These are phyloP conservation scores for Osmozyma mogii DNA, from an alignment of 805 yeast species.

Conservation along the genomic window DNA sequence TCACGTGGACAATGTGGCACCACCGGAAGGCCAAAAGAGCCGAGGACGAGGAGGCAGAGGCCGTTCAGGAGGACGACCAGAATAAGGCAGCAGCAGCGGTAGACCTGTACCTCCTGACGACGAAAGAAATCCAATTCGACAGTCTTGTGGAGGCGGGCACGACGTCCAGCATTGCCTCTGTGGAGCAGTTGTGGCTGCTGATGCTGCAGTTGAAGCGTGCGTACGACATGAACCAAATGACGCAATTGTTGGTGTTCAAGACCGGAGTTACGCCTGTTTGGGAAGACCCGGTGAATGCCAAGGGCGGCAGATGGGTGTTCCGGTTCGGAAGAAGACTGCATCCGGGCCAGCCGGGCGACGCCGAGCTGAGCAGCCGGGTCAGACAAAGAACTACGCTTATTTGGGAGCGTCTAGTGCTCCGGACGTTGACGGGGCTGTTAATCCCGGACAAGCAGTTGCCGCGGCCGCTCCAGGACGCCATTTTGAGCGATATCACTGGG, in stretches of 20 bases:
- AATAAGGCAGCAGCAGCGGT: conserved; percentile 23
- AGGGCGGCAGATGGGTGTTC: conserved; percentile 60
- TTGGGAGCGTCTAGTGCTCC: conserved; percentile 51
- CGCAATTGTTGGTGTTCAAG: conserved; percentile 52
- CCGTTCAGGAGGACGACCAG: conserved; percentile 4
- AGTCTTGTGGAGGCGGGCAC: conserved; percentile 12
- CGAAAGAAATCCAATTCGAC: conserved; percentile 35
- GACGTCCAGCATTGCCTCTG: conserved; percentile 31
- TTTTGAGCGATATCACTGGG: conserved; percentile 49
- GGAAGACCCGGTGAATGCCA: conserved; percentile 56
- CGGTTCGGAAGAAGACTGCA: too few species aligned
- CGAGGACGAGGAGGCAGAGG: conserved; percentile 6
- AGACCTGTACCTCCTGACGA: conserved; percentile 39
- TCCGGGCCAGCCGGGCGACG: too few species aligned
- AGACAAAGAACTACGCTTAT: conserved; percentile 34
- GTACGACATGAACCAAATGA: conserved; percentile 33
- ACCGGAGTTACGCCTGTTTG: conserved; percentile 56
- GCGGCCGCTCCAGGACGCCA: conserved; percentile 27
- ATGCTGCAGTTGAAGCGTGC: conserved; percentile 32
- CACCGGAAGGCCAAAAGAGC: conserved; percentile 29
- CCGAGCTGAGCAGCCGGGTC: too few species aligned
- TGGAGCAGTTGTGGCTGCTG: conserved; percentile 48
- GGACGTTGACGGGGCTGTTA: conserved; percentile 43
- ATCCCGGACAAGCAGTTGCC: conserved; percentile 28
- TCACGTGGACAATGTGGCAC: conserved; percentile 45